These are phyloP conservation scores for Emmonsiellopsis sp. DNA, from an alignment of 2,329 filamentous ascomycete species.

Conservation along the genomic window DNA sequence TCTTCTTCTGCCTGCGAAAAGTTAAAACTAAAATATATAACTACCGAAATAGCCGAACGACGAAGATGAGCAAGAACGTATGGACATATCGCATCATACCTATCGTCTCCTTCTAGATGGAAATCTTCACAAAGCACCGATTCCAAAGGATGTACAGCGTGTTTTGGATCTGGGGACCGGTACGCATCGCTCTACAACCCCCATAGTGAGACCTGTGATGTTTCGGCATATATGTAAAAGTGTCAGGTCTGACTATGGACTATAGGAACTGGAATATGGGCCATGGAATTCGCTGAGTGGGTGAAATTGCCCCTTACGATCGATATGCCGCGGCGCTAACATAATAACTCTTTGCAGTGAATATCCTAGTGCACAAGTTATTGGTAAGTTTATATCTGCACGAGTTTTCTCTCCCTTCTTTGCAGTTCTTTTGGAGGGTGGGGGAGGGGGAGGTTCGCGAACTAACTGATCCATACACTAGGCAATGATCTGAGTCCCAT, in stretches of 20 bases:
- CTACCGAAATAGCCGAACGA: not conserved
- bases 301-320: not conserved
- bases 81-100: slow-evolving; percentile 16
- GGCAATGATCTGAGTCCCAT: slow-evolving; percentile 13
- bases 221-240: not conserved
- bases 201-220: not conserved
- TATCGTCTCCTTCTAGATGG: slow-evolving; percentile 15
- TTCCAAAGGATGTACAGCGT: slow-evolving; percentile 10
- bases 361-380: not conserved
- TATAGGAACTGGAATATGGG: slow-evolving; percentile 7
- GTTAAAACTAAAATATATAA: not conserved
- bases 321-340: no score
- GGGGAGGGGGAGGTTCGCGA: not conserved
- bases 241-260: not conserved
- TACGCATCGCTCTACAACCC: not conserved
- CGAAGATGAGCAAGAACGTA: slow-evolving; percentile 10
- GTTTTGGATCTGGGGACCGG: slow-evolving; percentile 12
- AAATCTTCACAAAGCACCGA: slow-evolving; percentile 17
- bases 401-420: no score
- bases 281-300: slow-evolving; percentile 11
- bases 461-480: not conserved
- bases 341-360: not conserved
- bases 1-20: not conserved
- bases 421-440: no score
- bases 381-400: not conserved